Base-by-base conservation (phyloP, 768 basidiomycete genomes). In the Galerina sulciceps region DNA sequence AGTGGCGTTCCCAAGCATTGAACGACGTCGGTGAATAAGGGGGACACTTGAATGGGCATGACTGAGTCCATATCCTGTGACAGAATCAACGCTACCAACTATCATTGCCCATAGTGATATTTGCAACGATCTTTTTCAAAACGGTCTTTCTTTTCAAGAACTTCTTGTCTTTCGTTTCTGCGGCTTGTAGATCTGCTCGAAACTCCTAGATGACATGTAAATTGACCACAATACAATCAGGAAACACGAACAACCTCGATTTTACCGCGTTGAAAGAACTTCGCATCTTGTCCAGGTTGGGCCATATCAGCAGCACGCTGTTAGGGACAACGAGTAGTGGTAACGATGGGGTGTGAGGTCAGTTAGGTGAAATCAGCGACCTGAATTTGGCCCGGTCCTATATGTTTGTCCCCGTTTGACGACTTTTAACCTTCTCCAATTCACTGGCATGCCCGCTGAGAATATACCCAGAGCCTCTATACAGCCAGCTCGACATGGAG, bases 101-200 rank as follows among this genome's bases (percentile, higher is more conserved):
- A 76, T 99, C 96, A 70, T 95, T 97, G 43, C 97, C 97, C 96
- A 99, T 99, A 3, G 97, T 99, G 74, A 99, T 99, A 74, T 98
- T 98, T 41, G 97, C 97, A 11, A 98, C 94, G 59, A 98, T 90
- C 80, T 96, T 96, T 84, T 99, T 99, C 66, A 99, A 76, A 17
- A 93, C 90, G 0, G 87, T 95, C 84, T 95, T 99, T 67, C 95
- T 85, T 75, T 96, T 96, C 65, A 86, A 78, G 64, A 85, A 99
- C 68, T 95, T 96, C 83, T 98, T 99, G 82, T 99, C 97, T 76
- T 97, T 97, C 62, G 89, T 81, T 72, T 94, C 94, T 9, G 93
- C 91, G 46, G 92, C 91, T 72, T 93, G 91, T 43, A 97, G 84
- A 72, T 98, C 95, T 62, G 89, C 85, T 54, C 94, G 89, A 69